phyloP scores from a whole-genome alignment of 2,329 filamentous ascomycete genomes.

The Claviceps digitariae region DNA sequence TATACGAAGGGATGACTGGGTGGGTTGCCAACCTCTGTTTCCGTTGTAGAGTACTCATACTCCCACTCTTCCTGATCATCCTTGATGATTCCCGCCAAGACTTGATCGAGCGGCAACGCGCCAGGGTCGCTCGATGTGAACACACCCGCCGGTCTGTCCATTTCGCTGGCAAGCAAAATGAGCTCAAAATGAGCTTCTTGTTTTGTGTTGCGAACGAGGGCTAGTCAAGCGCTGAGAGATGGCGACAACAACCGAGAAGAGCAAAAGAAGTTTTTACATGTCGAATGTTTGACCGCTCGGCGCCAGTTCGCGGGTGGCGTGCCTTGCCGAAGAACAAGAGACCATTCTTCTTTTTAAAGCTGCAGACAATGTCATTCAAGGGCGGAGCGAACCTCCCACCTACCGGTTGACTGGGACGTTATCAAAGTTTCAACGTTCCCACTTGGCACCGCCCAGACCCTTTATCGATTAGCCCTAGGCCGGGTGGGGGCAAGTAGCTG shows the following conservation, averaged over 20 bases:
- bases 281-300: background rate
- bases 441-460: background rate
- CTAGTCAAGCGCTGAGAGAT: background rate
- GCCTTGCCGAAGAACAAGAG: background rate
- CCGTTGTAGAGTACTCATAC: conserved; percentile 51
- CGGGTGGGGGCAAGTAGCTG: background rate
- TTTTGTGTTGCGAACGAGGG: background rate
- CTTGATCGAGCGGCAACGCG: conserved; percentile 15
- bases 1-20: background rate
- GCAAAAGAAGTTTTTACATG: background rate
- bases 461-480: background rate
- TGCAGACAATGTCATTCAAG: background rate
- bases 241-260: background rate
- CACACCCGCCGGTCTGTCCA: background rate
- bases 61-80: conserved; percentile 50
- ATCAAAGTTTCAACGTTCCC: background rate
- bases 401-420: background rate
- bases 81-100: conserved; percentile 12
- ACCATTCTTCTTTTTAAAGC: background rate
- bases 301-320: background rate
- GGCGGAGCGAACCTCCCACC: background rate
- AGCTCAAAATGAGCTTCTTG: background rate
- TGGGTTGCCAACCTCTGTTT: conserved; percentile 37
- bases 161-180: background rate
- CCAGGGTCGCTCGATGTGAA: conserved; percentile 12